Percentiles rank a stretch among this genome's conserved stretches.
Evolutionary conservation across 2,329 filamentous ascomycete species (phyloP).

Genomic region (Colletotrichum tanaceti): DNA sequence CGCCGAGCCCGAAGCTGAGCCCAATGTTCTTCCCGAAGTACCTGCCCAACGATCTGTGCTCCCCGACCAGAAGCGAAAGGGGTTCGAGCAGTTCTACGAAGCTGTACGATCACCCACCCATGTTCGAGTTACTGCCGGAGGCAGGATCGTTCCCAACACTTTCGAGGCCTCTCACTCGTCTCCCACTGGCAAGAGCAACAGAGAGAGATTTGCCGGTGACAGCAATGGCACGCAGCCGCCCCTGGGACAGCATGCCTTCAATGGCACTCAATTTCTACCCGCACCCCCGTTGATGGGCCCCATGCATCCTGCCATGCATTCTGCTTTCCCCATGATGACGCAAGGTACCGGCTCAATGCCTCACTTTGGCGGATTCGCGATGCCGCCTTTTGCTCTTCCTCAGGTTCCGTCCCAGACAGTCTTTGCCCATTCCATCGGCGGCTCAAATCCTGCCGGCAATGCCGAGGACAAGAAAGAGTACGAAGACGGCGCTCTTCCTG

Average conservation of each 20-base stretch:
- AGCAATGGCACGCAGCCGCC: constrained; percentile 43
- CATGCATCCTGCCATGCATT: constrained; percentile 30
- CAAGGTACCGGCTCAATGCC: constrained; percentile 29
- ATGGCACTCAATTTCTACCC: constrained; percentile 22
- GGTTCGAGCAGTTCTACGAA: constrained; percentile 76
- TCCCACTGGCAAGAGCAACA: constrained; percentile 63
- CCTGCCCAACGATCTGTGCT: constrained; percentile 40
- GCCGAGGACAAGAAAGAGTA: constrained; percentile 17
- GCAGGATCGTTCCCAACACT: constrained; percentile 74
- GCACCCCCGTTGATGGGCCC: constrained; percentile 29
- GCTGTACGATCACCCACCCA: constrained; percentile 76
- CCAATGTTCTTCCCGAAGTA: constrained; percentile 11
- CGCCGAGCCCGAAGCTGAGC: constrained; percentile 50
- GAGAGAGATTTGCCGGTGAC: constrained; percentile 52
- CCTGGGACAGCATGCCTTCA: constrained; percentile 44
- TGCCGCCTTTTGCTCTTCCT: constrained; percentile 10
- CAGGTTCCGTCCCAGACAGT: constrained; percentile 11
- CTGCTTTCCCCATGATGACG: constrained; percentile 20
- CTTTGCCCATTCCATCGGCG: constrained; percentile 2
- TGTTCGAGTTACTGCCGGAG: constrained; percentile 74
- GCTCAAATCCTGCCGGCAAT: background rate
- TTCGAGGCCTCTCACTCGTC: constrained; percentile 60
- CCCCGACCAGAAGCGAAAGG: constrained; percentile 68
- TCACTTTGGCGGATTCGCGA: constrained; percentile 25
- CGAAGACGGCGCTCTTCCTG: background rate